These are phyloP conservation scores for Calonectria leucothoes DNA, from an alignment of 2,329 filamentous ascomycete species.

Conservation along the genomic window DNA sequence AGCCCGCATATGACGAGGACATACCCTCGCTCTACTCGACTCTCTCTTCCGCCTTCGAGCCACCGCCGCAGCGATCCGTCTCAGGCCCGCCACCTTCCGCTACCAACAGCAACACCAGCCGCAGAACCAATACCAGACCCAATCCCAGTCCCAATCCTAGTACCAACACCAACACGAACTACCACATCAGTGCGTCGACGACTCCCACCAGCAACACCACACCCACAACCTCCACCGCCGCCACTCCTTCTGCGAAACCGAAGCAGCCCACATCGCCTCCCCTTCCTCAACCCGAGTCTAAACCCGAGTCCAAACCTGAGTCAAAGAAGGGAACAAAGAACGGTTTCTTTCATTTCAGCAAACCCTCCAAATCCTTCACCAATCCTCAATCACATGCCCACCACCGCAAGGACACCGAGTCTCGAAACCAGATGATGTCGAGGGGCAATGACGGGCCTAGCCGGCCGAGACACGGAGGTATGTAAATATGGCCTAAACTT, in stretches of 20 bases:
- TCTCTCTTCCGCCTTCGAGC: conserved; percentile 41
- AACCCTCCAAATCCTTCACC: conserved; percentile 56
- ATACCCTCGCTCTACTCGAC: conserved; percentile 40
- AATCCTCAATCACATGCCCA: conserved; percentile 41
- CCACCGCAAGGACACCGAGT: conserved; percentile 47
- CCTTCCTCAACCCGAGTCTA: conserved; percentile 20
- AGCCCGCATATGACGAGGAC: conserved; percentile 41
- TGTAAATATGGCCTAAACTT: conserved; percentile 37
- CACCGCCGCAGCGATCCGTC: conserved; percentile 27
- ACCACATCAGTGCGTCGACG: not conserved
- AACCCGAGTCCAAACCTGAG: conserved; percentile 44
- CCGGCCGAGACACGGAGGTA: conserved; percentile 48
- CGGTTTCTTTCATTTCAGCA: conserved; percentile 65
- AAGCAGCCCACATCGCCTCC: conserved; percentile 27
- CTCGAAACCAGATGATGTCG: conserved; percentile 52
- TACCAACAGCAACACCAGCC: conserved; percentile 17
- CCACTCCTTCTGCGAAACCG: conserved; percentile 28
- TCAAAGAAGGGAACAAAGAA: conserved; percentile 58
- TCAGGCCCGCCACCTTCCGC: conserved; percentile 35
- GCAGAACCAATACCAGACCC: not conserved
- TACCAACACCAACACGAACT: conserved; percentile 24
- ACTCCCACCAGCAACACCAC: not conserved
- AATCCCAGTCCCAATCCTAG: not conserved
- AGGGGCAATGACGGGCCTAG: conserved; percentile 49
- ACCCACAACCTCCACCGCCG: conserved; percentile 8